Evolutionary conservation across 345 rosid genomes (phyloP).

Genomic region (Syzygium oleosum): DNA sequence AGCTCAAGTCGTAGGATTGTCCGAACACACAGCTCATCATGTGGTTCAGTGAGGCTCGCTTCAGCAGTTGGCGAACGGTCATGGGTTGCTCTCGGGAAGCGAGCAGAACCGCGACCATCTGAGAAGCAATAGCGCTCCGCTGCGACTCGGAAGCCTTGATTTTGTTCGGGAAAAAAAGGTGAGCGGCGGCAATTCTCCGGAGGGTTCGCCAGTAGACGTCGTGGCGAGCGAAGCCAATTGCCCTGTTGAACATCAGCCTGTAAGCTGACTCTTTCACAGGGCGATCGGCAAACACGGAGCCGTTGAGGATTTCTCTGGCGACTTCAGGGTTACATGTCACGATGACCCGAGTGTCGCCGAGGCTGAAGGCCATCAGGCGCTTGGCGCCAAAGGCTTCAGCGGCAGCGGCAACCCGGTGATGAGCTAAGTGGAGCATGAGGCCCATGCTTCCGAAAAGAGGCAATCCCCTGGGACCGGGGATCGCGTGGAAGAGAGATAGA

Average conservation of each 20-base stretch:
- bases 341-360: slow-evolving; percentile 30
- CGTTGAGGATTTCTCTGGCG: slow-evolving; percentile 42
- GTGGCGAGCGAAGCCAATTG: slow-evolving; percentile 48
- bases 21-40: slow-evolving; percentile 54
- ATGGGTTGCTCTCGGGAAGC: background rate
- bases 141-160: slow-evolving; percentile 23
- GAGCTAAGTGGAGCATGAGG: slow-evolving; percentile 40
- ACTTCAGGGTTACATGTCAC: slow-evolving; percentile 36
- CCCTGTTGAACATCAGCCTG: slow-evolving; percentile 36
- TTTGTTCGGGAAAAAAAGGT: slow-evolving; percentile 43
- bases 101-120: slow-evolving; percentile 21
- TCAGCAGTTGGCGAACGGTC: slow-evolving; percentile 20
- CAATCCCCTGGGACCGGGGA: slow-evolving; percentile 44
- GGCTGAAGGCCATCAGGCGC: slow-evolving; percentile 45
- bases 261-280: slow-evolving; percentile 48
- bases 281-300: slow-evolving; percentile 42
- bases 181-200: slow-evolving; percentile 38
- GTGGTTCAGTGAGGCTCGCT: slow-evolving; percentile 37
- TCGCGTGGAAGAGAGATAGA: background rate
- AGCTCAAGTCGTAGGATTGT: slow-evolving; percentile 13
- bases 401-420: slow-evolving; percentile 30
- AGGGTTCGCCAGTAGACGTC: slow-evolving; percentile 51
- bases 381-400: slow-evolving; percentile 19
- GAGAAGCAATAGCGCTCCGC: slow-evolving; percentile 22
- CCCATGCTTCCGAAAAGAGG: slow-evolving; percentile 43